Percentiles rank a stretch among this genome's conserved stretches.
phyloP scores from a whole-genome alignment of 2,329 filamentous ascomycete species.

The Nemania sp. region DNA sequence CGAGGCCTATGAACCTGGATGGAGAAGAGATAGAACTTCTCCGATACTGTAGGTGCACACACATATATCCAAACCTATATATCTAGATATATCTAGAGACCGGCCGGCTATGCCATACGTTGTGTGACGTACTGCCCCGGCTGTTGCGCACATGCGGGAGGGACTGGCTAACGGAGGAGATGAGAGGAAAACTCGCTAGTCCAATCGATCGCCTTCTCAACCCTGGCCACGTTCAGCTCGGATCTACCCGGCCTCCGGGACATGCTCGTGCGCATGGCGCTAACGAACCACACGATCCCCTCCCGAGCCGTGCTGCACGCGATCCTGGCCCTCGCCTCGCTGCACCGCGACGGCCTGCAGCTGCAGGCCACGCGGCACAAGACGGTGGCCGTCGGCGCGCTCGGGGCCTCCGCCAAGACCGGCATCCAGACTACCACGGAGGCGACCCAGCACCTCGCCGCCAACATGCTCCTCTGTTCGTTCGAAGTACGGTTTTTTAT shows the following conservation, averaged over 20 bases:
- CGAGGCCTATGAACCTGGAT: slow-evolving; percentile 5
- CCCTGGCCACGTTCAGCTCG: slow-evolving; percentile 12
- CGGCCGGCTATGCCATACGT: too few species aligned
- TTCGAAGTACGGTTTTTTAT: slow-evolving; percentile 9
- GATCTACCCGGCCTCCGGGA: slow-evolving; percentile 13
- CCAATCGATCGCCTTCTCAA: slow-evolving; percentile 12
- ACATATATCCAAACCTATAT: too few species aligned
- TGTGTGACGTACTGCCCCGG: too few species aligned
- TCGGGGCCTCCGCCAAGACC: slow-evolving; percentile 16
- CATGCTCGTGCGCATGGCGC: slow-evolving; percentile 16
- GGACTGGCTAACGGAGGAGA: slow-evolving; percentile 8
- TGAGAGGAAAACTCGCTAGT: slow-evolving; percentile 7
- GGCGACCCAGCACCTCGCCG: slow-evolving; percentile 21
- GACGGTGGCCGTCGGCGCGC: slow-evolving; percentile 20
- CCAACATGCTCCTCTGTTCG: slow-evolving; percentile 24
- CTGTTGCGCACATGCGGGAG: too few species aligned
- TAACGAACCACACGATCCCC: slow-evolving; percentile 11
- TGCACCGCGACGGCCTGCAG: slow-evolving; percentile 21
- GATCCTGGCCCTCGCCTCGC: slow-evolving; percentile 21
- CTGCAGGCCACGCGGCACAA: slow-evolving; percentile 22
- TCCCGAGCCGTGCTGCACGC: slow-evolving; percentile 26
- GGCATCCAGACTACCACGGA: slow-evolving; percentile 11
- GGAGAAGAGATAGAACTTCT: slow-evolving; percentile 19
- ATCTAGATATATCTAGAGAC: too few species aligned
- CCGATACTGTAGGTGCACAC: slow-evolving; percentile 18